Evolutionary conservation across 352 stramenopile species (phyloP), one percentile per base, ranked within the genome.

Genomic region (Peronospora belbahrii): DNA sequence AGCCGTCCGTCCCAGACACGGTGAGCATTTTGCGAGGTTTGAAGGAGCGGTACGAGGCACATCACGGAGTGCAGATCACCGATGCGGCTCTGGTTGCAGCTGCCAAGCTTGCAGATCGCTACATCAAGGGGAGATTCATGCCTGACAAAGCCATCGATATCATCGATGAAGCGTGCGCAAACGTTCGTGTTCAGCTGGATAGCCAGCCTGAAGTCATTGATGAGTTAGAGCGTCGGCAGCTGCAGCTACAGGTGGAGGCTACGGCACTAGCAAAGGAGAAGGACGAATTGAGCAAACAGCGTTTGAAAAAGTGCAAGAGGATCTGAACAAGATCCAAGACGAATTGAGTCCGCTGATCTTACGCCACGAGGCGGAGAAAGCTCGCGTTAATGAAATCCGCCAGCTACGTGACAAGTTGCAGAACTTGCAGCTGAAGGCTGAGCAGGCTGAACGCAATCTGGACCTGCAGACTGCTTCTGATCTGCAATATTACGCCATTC

Each of bases 221-320:
- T 59, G 76, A 95, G 42, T 61, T 99, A 9, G 92, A 98, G 48
- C 71, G 95, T 17, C 83, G 88, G 15, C 85, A 97, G 38, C 62
- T 98, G n/a, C 85, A 97, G 62, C 73, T 98, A 0, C 85, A 98
- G 62, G 91, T 99, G 32, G 96, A 98, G 69, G 71, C 91, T 20
- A 97, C 86, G 2, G 92, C 94, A 3, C 65, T 98, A 11, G 70
- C 65, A 1, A 91, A 95, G 36, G 94, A 99, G 55, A 98, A 97
- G 59, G 91, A 98, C 48, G 62, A 84, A 20, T 65, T 93, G 49
- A 85, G 96, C 30, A 97, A 95, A 42, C 65, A 88, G 27, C 92
- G 73, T 49, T 67, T 98, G 18, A 83, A 47, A 79, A 84, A 28
- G 85, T 98, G 18, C 93, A 96, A 39, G 73, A 90, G 24, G 88